A percentile compares a stretch with the other conserved stretches of the same genome.
phyloP scores from a whole-genome alignment of 2,329 filamentous ascomycete species.

The Penicillium sp. region DNA sequence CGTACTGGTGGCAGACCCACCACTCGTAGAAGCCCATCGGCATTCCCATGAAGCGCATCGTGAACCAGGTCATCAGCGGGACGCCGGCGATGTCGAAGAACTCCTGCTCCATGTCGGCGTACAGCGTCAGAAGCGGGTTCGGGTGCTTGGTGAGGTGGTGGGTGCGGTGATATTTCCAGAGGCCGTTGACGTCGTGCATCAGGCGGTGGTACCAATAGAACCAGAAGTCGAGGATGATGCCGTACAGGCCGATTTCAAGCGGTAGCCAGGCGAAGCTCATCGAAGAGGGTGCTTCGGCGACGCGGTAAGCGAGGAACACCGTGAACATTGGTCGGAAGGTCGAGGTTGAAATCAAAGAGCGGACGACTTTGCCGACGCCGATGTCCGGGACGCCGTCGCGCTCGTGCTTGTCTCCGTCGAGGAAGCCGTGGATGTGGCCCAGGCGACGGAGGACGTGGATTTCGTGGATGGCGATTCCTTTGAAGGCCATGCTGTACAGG shows the following conservation, averaged over 20 bases:
- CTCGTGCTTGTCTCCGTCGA: slow-evolving; percentile 27
- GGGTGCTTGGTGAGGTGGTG: slow-evolving; percentile 29
- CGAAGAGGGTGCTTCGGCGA: slow-evolving; percentile 11
- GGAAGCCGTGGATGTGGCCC: slow-evolving; percentile 24
- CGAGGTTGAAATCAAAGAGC: slow-evolving; percentile 23
- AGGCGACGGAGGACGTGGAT: slow-evolving; percentile 24
- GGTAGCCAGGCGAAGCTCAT: slow-evolving; percentile 24
- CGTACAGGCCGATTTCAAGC: slow-evolving; percentile 23
- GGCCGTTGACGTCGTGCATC: slow-evolving; percentile 22
- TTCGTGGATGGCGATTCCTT: slow-evolving; percentile 26
- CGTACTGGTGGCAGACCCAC: slow-evolving; percentile 28
- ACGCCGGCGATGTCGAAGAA: slow-evolving; percentile 28
- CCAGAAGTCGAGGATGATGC: slow-evolving; percentile 29
- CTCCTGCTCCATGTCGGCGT: slow-evolving; percentile 26
- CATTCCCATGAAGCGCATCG: slow-evolving; percentile 22
- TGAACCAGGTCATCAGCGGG: slow-evolving; percentile 23
- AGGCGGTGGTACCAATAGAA: slow-evolving; percentile 31
- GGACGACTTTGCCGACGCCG: slow-evolving; percentile 26
- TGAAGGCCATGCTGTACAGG: slow-evolving; percentile 23
- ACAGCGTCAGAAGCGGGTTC: slow-evolving; percentile 25
- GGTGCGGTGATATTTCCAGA: slow-evolving; percentile 28
- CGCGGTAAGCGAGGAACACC: slow-evolving; percentile 25
- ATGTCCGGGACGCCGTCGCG: slow-evolving; percentile 28
- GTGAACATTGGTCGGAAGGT: slow-evolving; percentile 27
- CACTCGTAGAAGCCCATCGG: slow-evolving; percentile 30